These are phyloP conservation scores for Calendula officinalis DNA, from an alignment of 129 eudicot genomes.

Conservation along the genomic window DNA sequence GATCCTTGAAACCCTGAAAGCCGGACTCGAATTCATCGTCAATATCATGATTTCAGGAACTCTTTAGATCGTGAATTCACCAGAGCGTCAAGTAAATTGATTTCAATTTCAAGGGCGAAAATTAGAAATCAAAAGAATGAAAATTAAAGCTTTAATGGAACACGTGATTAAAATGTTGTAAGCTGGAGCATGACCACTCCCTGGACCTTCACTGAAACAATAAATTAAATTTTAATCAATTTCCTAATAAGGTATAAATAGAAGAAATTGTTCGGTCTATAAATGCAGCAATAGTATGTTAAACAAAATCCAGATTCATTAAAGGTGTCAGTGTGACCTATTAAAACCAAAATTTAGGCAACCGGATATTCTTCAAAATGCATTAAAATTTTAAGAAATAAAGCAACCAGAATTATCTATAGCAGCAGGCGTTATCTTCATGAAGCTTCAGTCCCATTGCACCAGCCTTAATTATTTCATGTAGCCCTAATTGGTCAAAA, in stretches of 20 bases:
- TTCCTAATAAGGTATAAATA: conserved; percentile 2
- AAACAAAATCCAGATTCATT: conserved; percentile 99
- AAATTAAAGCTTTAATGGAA: too few relatives aligned
- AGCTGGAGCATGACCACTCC: conserved; percentile 99
- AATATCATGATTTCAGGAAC: too few relatives aligned
- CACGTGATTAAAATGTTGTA: too few relatives aligned
- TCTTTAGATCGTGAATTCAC: too few relatives aligned
- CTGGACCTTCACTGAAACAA: conserved; percentile 90
- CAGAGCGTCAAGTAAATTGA: too few relatives aligned
- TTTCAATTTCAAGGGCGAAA: too few relatives aligned
- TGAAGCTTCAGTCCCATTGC: conserved; percentile 99
- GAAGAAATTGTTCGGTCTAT: conserved; percentile 87
- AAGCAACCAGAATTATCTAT: conserved; percentile 79
- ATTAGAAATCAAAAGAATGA: too few relatives aligned
- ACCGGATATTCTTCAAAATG: background rate
- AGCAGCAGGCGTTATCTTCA: conserved; percentile 93
- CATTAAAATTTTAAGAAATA: background rate
- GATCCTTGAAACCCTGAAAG: too few relatives aligned
- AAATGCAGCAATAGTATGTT: conserved; percentile 89
- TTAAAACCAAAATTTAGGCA: conserved; percentile 13
- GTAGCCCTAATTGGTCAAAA: too few relatives aligned
- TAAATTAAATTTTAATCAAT: conserved; percentile 1
- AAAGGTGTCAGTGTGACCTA: conserved; percentile 98
- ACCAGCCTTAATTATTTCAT: conserved; percentile 85
- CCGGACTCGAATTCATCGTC: too few relatives aligned